These are phyloP conservation scores for Sporothrix phasma DNA, from an alignment of 2,329 filamentous ascomycete species.

Conservation along the genomic window DNA sequence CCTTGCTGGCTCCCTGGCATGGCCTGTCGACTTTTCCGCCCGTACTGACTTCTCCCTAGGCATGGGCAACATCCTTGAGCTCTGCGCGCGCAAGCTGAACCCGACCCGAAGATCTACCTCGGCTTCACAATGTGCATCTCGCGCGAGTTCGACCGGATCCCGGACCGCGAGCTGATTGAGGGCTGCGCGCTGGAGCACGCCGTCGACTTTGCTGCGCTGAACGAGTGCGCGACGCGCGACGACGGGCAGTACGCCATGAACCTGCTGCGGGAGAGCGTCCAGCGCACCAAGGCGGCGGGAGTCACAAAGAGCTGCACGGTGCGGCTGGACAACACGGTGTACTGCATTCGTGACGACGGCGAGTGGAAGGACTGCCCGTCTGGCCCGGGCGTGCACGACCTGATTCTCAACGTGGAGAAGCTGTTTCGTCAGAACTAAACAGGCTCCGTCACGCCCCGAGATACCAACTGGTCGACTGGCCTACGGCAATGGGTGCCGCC, in stretches of 20 bases:
- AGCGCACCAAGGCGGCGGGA: conserved; percentile 50
- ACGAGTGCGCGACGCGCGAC: conserved; percentile 70
- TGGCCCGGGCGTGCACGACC: conserved; percentile 57
- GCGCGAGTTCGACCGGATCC: conserved; percentile 65
- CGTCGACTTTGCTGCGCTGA: conserved; percentile 70
- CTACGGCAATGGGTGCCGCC: too few relatives aligned
- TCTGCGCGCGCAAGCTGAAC: conserved; percentile 81
- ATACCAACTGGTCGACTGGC: background rate
- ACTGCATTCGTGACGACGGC: conserved; percentile 74
- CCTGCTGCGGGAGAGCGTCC: conserved; percentile 58
- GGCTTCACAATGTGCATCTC: conserved; percentile 90
- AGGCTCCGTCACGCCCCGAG: background rate
- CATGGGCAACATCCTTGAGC: conserved; percentile 86
- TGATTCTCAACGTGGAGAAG: conserved; percentile 68
- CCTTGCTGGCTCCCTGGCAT: background rate
- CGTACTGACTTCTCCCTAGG: background rate
- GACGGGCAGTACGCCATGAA: conserved; percentile 61
- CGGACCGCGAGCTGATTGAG: conserved; percentile 65
- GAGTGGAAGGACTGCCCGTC: conserved; percentile 70
- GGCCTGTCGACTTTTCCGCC: background rate
- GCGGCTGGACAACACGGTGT: conserved; percentile 64
- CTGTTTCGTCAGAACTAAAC: conserved; percentile 37
- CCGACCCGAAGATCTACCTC: conserved; percentile 75
- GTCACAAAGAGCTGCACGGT: conserved; percentile 69
- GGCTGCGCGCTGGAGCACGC: conserved; percentile 87